Conservation (phyloP, 2,329 filamentous ascomycete genomes). For the Pseudogymnoascus sp. region DNA sequence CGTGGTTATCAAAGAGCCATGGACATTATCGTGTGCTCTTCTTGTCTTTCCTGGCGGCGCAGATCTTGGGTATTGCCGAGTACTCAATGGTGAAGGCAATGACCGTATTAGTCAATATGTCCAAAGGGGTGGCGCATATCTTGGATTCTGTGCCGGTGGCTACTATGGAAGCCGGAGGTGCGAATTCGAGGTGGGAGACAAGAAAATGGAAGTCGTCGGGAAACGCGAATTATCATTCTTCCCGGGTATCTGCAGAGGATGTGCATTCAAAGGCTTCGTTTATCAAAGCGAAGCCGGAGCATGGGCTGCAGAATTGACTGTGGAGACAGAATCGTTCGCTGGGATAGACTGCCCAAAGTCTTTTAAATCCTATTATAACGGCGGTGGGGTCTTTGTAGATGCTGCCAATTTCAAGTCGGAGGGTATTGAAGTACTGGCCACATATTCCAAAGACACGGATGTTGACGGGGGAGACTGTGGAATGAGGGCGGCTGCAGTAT, state of each 20-base stretch:
- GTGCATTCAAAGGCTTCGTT: conserved; percentile 81
- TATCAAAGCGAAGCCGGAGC: conserved; percentile 85
- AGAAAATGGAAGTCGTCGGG: conserved; percentile 74
- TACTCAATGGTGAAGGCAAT: conserved; percentile 82
- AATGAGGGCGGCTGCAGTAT: conserved; percentile 70
- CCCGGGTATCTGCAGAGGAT: conserved; percentile 74
- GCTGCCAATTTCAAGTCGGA: conserved; percentile 50
- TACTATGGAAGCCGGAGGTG: conserved; percentile 79
- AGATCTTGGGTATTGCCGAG: conserved; percentile 84
- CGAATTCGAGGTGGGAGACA: conserved; percentile 86
- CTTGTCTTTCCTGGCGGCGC: conserved; percentile 89
- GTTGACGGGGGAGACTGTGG: conserved; percentile 72
- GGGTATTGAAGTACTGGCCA: conserved; percentile 74
- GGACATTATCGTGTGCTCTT: conserved; percentile 76
- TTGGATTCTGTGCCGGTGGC: conserved; percentile 89
- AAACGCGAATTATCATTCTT: conserved; percentile 81
- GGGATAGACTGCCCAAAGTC: conserved; percentile 44
- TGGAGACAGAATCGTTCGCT: conserved; percentile 42
- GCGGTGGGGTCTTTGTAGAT: conserved; percentile 87
- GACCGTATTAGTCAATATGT: conserved; percentile 77
- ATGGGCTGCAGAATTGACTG: conserved; percentile 57
- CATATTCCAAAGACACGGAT: conserved; percentile 63
- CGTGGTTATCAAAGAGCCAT: conserved; percentile 81
- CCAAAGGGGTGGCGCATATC: conserved; percentile 71
- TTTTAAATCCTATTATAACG: conserved; percentile 83